Evolutionary conservation across 257 asterid species (phyloP).

Genomic region (Perilla frutescens): DNA sequence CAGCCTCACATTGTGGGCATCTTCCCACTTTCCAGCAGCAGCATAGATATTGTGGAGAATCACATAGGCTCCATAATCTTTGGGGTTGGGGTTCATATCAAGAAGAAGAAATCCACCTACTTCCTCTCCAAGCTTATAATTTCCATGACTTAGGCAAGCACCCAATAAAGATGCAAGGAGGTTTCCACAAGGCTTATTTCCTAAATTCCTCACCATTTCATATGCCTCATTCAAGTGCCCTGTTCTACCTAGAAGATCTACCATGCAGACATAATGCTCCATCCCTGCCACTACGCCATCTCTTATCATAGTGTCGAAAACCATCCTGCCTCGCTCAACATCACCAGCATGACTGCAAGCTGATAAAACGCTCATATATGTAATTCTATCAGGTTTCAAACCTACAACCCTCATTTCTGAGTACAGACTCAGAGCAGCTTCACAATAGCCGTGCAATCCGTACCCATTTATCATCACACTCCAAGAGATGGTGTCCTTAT

Average conservation of each 20-base stretch:
- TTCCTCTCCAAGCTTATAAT: constrained; percentile 62
- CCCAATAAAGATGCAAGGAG: constrained; percentile 55
- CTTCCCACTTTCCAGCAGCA: constrained; percentile 65
- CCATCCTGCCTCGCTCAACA: constrained; percentile 51
- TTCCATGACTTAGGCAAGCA: constrained; percentile 62
- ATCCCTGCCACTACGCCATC: constrained; percentile 45
- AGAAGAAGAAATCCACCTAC: constrained; percentile 46
- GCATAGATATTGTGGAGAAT: constrained; percentile 60
- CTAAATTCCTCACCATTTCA: constrained; percentile 44
- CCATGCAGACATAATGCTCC: constrained; percentile 64
- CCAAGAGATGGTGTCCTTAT: constrained; percentile 62
- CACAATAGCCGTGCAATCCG: constrained; percentile 64
- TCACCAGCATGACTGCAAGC: constrained; percentile 64
- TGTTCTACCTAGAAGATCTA: constrained; percentile 58
- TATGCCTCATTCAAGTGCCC: constrained; percentile 62
- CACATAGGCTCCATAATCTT: constrained; percentile 47
- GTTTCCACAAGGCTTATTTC: constrained; percentile 14
- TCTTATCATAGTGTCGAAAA: constrained; percentile 46
- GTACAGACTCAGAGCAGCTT: constrained; percentile 53
- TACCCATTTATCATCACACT: constrained; percentile 57
- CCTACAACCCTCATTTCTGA: constrained; percentile 54
- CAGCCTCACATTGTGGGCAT: constrained; percentile 59
- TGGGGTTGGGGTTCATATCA: constrained; percentile 37
- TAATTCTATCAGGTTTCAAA: constrained; percentile 49
- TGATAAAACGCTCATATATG: constrained; percentile 49